phyloP scores from a whole-genome alignment of 2,329 filamentous ascomycete genomes.

The Cladosporium sp. region DNA sequence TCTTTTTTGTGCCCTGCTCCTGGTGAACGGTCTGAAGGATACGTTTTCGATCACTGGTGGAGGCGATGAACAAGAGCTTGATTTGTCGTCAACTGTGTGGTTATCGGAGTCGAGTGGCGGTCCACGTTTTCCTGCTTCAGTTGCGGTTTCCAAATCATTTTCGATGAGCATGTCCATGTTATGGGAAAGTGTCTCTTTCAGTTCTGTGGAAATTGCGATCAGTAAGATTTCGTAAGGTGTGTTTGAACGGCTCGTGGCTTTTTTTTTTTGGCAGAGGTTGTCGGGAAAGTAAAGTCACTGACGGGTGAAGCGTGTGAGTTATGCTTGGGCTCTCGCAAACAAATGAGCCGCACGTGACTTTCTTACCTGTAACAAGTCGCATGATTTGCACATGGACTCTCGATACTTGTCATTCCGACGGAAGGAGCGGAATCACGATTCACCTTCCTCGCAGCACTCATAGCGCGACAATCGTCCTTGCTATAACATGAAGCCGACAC shows the following conservation, averaged over 20 bases:
- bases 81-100: neutral
- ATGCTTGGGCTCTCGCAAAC: neutral
- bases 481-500: neutral
- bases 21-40: neutral
- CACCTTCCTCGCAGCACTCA: neutral
- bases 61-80: neutral
- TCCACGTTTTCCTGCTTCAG: neutral
- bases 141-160: neutral
- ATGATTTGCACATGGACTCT: neutral
- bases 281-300: neutral
- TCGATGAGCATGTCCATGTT: neutral
- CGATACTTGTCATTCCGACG: neutral
- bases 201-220: neutral
- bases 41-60: neutral
- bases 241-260: neutral
- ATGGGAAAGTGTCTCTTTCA: neutral
- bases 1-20: neutral
- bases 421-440: neutral
- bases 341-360: neutral
- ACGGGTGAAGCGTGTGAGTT: neutral
- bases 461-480: neutral
- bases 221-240: neutral
- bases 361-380: neutral
- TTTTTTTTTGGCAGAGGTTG: neutral
- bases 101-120: neutral